A percentile compares a stretch with the other conserved stretches of the same genome.
These are phyloP conservation scores for Verticillium albo-atrum DNA, from an alignment of 2,329 filamentous ascomycete genomes.

Conservation along the genomic window DNA sequence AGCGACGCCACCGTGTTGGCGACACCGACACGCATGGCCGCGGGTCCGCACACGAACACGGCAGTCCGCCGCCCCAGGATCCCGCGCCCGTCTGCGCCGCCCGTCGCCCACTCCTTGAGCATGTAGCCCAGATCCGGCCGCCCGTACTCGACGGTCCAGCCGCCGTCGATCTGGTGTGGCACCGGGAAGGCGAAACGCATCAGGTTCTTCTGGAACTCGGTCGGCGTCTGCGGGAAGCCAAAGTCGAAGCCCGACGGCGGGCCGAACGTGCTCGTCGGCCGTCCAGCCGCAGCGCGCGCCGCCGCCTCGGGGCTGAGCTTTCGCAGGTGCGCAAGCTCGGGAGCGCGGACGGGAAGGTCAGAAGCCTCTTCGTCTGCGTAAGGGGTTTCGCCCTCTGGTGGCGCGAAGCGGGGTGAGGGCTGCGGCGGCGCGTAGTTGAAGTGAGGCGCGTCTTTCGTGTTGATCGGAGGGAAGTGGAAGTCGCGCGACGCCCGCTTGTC, in stretches of 20 bases:
- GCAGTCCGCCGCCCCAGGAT: conserved; percentile 77
- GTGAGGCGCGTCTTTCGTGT: conserved; percentile 46
- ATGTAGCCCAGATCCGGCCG: conserved; percentile 84
- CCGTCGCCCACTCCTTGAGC: conserved; percentile 75
- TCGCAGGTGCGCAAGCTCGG: conserved; percentile 55
- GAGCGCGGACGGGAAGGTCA: conserved; percentile 33
- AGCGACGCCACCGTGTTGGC: conserved; percentile 78
- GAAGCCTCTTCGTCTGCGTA: conserved; percentile 11
- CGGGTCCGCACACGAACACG: conserved; percentile 89
- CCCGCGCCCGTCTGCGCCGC: conserved; percentile 59
- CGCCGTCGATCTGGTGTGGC: conserved; percentile 64
- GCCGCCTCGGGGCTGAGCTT: conserved; percentile 25
- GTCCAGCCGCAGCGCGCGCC: conserved; percentile 18
- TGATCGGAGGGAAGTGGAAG: conserved; percentile 56
- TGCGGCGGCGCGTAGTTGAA: conserved; percentile 53
- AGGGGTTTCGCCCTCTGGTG: conserved; percentile 8
- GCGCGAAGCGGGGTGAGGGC: conserved; percentile 32
- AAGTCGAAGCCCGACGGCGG: conserved; percentile 66
- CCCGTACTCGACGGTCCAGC: conserved; percentile 91
- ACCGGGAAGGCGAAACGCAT: conserved; percentile 86
- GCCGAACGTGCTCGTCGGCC: conserved; percentile 53
- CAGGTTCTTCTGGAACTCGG: conserved; percentile 81
- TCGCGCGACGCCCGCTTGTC: conserved; percentile 27
- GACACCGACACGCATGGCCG: conserved; percentile 82
- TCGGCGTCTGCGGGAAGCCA: conserved; percentile 79